Percentiles rank a stretch among this genome's conserved stretches.
These are phyloP conservation scores for Alternaria consortialis DNA, from an alignment of 2,329 filamentous ascomycete genomes.

Conservation along the genomic window DNA sequence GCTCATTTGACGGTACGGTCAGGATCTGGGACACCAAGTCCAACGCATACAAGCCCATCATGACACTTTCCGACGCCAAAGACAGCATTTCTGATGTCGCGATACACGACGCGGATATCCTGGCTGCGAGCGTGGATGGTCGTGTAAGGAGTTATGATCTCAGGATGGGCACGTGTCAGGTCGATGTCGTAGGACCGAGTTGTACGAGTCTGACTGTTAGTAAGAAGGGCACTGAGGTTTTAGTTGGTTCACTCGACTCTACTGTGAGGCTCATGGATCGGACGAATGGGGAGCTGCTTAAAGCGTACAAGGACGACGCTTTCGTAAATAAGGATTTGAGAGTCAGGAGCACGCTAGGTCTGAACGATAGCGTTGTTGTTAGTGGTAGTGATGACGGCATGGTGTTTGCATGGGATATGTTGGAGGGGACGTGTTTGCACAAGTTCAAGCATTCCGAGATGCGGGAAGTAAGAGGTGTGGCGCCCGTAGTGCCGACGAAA, in stretches of 20 bases:
- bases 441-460: conserved; percentile 61
- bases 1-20: conserved; percentile 78
- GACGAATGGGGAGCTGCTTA: conserved; percentile 74
- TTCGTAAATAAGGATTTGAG: conserved; percentile 74
- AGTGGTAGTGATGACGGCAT: conserved; percentile 81
- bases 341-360: conserved; percentile 78
- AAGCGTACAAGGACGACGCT: conserved; percentile 69
- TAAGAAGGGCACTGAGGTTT: conserved; percentile 74
- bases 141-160: conserved; percentile 84
- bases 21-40: conserved; percentile 67
- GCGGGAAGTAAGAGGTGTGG: conserved; percentile 35
- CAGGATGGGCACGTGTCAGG: conserved; percentile 71
- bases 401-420: conserved; percentile 83
- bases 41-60: conserved; percentile 68
- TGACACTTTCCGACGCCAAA: conserved; percentile 75
- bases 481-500: conserved; percentile 42
- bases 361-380: conserved; percentile 78
- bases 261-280: conserved; percentile 84
- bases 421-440: conserved; percentile 74
- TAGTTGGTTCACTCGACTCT: conserved; percentile 80
- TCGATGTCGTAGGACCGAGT: conserved; percentile 54
- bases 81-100: conserved; percentile 68
- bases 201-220: conserved; percentile 81
- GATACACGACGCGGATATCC: conserved; percentile 62
- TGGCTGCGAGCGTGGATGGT: conserved; percentile 85